These are phyloP conservation scores for Cladosporium velox DNA, from an alignment of 2,329 filamentous ascomycete species.

Conservation along the genomic window DNA sequence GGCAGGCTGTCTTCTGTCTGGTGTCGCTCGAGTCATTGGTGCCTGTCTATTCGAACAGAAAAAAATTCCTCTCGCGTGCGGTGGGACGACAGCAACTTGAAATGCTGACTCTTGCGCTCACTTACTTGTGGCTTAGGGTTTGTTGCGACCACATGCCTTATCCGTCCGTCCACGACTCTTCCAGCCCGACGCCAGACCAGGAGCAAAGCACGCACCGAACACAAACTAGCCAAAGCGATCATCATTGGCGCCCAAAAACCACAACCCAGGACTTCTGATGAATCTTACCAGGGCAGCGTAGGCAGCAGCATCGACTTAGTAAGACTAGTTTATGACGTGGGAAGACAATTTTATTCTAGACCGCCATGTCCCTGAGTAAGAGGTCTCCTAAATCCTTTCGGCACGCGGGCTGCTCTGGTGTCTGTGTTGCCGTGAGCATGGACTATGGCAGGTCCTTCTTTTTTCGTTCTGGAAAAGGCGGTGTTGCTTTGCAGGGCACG, in stretches of 20 bases:
- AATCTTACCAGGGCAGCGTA: background rate
- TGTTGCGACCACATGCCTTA: background rate
- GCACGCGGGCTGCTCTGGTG: background rate
- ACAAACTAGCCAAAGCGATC: background rate
- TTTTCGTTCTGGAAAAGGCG: conserved; percentile 1
- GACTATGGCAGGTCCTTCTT: background rate
- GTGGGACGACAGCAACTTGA: no score
- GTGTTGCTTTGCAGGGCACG: background rate
- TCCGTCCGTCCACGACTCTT: background rate
- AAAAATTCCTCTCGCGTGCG: background rate
- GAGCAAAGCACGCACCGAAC: background rate
- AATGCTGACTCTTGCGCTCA: no score
- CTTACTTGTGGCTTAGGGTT: background rate
- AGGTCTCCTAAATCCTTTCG: background rate
- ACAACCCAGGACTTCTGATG: background rate
- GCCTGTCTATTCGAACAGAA: background rate
- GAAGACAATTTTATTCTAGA: background rate
- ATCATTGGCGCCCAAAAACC: background rate
- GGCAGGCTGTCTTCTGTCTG: background rate
- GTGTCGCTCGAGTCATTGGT: background rate
- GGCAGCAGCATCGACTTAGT: background rate
- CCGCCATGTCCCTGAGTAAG: background rate
- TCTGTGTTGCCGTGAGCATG: background rate
- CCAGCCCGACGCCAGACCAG: background rate
- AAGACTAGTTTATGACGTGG: background rate